phyloP scores from a whole-genome alignment of 441 rosid genomes.

The Geranium incanum region DNA sequence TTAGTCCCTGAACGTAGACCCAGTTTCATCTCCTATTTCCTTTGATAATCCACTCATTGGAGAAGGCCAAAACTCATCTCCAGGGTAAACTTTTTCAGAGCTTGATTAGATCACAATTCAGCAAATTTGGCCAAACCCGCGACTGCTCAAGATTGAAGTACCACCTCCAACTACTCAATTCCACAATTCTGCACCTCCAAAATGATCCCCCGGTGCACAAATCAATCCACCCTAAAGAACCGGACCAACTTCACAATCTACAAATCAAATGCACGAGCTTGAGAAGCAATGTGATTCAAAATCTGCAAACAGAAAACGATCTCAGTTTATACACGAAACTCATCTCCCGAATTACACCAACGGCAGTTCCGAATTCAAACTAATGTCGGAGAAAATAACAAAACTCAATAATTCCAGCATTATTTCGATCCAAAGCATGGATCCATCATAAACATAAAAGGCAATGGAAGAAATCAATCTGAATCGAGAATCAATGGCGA shows the following conservation, averaged over 20 bases:
- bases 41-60: conserved; percentile 4
- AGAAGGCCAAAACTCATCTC: conserved; percentile 5
- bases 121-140: not conserved
- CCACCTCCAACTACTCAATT: not conserved
- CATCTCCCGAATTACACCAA: not conserved
- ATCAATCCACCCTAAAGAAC: not conserved
- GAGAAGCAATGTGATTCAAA: not conserved
- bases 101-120: not conserved
- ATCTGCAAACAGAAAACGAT: not conserved
- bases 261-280: not conserved
- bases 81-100: not conserved
- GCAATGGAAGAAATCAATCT: not conserved
- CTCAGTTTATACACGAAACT: not conserved
- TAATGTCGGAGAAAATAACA: not conserved
- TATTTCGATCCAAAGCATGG: not conserved
- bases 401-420: not conserved
- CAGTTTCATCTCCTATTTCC: conserved; percentile 16
- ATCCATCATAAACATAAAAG: not conserved
- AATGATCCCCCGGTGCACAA: not conserved
- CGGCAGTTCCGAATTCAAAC: not conserved
- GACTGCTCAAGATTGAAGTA: not conserved
- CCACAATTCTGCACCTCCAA: not conserved
- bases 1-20: conserved; percentile 42
- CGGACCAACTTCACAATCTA: conserved; percentile 3
- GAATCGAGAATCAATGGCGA: not conserved